These are phyloP conservation scores for Neurospora pannonica DNA, from an alignment of 495 filamentous ascomycete species.

Conservation along the genomic window DNA sequence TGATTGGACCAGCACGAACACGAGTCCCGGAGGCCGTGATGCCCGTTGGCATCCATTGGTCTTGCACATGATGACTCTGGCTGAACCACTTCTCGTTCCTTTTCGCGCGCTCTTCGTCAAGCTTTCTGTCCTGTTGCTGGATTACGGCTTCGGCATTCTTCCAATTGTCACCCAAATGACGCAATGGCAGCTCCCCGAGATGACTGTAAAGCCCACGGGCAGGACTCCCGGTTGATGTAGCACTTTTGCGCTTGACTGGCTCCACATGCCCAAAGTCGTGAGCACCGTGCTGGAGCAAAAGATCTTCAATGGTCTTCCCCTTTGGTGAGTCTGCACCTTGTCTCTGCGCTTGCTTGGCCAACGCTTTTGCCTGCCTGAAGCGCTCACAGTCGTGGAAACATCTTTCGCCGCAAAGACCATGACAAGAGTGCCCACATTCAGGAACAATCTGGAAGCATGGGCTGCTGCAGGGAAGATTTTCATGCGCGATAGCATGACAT, in stretches of 20 bases:
- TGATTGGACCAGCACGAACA: not conserved
- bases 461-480: slow-evolving; percentile 52
- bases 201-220: not conserved
- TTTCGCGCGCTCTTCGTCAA: not conserved
- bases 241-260: not conserved
- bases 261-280: not conserved
- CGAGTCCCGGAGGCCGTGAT: not conserved
- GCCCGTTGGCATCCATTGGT: not conserved
- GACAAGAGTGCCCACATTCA: slow-evolving; percentile 54
- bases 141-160: not conserved
- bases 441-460: slow-evolving; percentile 47
- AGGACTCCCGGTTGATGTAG: not conserved
- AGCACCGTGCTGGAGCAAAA: not conserved
- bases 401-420: slow-evolving; percentile 27
- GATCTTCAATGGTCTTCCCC: not conserved
- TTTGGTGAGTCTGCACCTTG: not conserved
- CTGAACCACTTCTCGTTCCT: not conserved
- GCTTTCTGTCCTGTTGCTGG: not conserved
- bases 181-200: not conserved
- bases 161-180: not conserved
- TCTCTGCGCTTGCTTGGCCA: not conserved
- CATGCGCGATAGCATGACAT: slow-evolving; percentile 47
- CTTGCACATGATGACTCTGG: not conserved
- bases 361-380: not conserved
- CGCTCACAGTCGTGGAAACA: slow-evolving; percentile 27